Base-by-base conservation (phyloP, 1,139 yeast genomes). In the Blastobotrys buckinghamii region DNA sequence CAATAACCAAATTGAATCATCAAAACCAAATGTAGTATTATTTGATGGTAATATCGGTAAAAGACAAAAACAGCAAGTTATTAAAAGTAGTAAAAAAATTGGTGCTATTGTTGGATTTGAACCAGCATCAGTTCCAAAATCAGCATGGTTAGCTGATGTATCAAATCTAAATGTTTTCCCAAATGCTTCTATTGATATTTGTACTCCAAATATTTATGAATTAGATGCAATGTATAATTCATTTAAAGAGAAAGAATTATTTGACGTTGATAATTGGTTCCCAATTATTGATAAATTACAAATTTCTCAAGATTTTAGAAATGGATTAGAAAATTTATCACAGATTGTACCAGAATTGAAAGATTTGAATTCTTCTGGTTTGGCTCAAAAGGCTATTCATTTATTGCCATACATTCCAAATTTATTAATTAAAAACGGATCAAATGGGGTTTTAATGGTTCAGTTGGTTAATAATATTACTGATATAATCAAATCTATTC, bases 221-320 rank as follows among this genome's bases (percentile, higher is more conserved):
- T 69, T 88, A 5, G 68, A 70, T 19, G 62, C 78, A 0, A 75
- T 88, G 40, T 77, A 77, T 61, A 69, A 69, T 6, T 63, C 81
- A 2, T 77, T 86, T 55, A 67, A 69, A 6, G 57, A 56, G 0
- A 56, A 64, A 2, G 88, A 75, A 6, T 66, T 70, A 44, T 84
- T 84, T 61, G 90, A 82, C 55, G 67, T 75, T 24, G 83, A 82
- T 44, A 58, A 65, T 3, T 88, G 96, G 96, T 87, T 87, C 65
- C 85, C 85, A 1, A 68, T 81, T 1, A 66, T 87, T 20, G 95
- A 87, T 60, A 64, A 76, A 1, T 64, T 85, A 45, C 79, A 81
- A 10, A 63, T 82, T 38, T 75, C 77, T 50, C 65, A 77, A 2
- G 60, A 57, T 1, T 71, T 81, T 55, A 64, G 82, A 47, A 73